Base-by-base conservation (phyloP, 225 moss, liverwort and hornwort genomes). In the Pseudisothecium myosuroides region DNA sequence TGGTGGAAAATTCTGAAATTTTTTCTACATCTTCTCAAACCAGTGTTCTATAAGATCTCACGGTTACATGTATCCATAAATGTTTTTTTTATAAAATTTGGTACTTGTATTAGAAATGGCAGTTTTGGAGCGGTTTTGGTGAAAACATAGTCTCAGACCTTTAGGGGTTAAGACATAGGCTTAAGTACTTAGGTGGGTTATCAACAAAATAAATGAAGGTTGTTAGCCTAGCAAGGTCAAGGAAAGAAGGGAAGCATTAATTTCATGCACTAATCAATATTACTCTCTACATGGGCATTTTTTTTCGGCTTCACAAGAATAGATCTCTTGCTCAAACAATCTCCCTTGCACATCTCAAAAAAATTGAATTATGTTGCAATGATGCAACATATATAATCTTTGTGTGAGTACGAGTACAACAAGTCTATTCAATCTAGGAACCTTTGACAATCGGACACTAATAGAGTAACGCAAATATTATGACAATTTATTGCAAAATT, bases 291-390 rank as follows among this genome's bases (percentile, higher is more conserved):
- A n/a, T 11, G 2, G 4, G 37, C 1, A 23, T 1, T 71, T 1
- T 15, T 1, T 41, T 0, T 5, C 0, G 41, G 5, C 26, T 8
- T 41, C 1, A 5, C 0, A 71, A 2, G 23, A 22, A 22, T 1
- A 1, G 0, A 69, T 69, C 7, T 69, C 0, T 2, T 0, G 2
- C 2, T n/a, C 23, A 69, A n/a, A 71, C 26, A 71, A 71, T 41
- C 14, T 41, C 41, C 8, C 11, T 0, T 41, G 8, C 0, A 0
- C 41, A 71, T 41, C 5, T 71, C 71, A 37, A 71, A 71, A 71
- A 24, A 71, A 4, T 69, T 71, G 71, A 41, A 7, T 1, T 39
- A 14, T 71, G 1, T 14, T 24, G 24, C 39, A 71, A 24, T 1
- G 1, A 39, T 24, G 13, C 23, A 69, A n/a, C 4, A 23, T 39